Evolutionary conservation across 805 yeast genomes (phyloP).

Genomic region (Candida vartiovaarae): DNA sequence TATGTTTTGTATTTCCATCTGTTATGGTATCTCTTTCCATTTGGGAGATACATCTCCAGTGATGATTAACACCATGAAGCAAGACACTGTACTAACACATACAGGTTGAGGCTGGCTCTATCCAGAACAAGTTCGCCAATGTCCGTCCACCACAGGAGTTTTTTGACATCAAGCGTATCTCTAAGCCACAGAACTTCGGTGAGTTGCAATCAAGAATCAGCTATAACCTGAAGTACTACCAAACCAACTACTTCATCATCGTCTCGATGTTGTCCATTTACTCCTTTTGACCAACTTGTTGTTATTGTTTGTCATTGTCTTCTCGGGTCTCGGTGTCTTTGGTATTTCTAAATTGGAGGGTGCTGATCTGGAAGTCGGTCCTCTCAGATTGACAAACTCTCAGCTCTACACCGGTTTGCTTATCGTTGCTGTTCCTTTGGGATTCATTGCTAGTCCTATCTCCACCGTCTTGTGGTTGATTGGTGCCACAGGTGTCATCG

Average conservation of each 20-base stretch:
- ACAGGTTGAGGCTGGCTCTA: constrained; percentile 38
- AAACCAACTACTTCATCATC: constrained; percentile 76
- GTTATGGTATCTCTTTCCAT: too few relatives aligned
- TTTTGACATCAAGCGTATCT: constrained; percentile 81
- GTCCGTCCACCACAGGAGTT: constrained; percentile 90
- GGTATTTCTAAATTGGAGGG: constrained; percentile 80
- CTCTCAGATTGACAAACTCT: constrained; percentile 62
- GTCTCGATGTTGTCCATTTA: constrained; percentile 70
- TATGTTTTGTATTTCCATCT: background rate
- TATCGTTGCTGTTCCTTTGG: constrained; percentile 71
- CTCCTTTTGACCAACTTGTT: constrained; percentile 83
- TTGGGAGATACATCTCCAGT: too few relatives aligned
- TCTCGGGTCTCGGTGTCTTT: constrained; percentile 66
- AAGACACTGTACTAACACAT: background rate
- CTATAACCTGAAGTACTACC: constrained; percentile 80
- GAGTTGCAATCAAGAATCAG: constrained; percentile 86
- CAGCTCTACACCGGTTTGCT: constrained; percentile 81
- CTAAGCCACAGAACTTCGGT: constrained; percentile 84
- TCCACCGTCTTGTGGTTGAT: constrained; percentile 87
- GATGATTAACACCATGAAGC: too few relatives aligned
- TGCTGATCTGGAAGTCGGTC: constrained; percentile 66
- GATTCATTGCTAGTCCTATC: constrained; percentile 83
- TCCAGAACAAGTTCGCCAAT: constrained; percentile 62
- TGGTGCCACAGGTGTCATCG: constrained; percentile 74
- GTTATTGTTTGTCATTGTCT: constrained; percentile 71